A percentile compares a stretch with the other conserved stretches of the same genome.
These are phyloP conservation scores for Nannochloropsis oceanica DNA, from an alignment of 108 stramenopile genomes.

Conservation along the genomic window DNA sequence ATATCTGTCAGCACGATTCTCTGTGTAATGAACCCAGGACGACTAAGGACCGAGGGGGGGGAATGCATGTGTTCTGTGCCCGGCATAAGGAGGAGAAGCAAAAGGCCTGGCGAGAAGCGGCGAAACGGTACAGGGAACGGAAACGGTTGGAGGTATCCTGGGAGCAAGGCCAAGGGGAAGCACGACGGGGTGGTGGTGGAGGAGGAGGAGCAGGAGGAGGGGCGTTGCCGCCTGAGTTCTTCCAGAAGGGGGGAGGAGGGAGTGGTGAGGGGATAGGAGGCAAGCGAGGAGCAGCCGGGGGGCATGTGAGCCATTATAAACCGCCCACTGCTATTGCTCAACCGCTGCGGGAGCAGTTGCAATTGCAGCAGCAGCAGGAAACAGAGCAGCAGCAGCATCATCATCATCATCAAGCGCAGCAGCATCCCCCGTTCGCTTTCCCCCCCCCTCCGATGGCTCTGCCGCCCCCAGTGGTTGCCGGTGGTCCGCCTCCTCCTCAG, in stretches of 20 bases:
- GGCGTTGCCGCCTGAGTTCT: background rate
- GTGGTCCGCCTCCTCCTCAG: too few species aligned
- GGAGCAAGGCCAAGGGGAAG: background rate
- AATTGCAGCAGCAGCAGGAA: too few species aligned
- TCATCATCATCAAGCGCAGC: too few species aligned
- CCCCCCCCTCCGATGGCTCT: too few species aligned
- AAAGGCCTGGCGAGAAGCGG: background rate
- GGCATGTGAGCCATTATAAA: too few species aligned
- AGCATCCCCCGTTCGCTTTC: too few species aligned
- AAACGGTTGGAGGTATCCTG: background rate
- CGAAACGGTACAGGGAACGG: background rate
- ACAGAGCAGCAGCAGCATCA: too few species aligned
- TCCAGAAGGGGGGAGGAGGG: background rate
- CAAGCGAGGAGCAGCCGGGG: too few species aligned
- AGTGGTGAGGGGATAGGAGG: too few species aligned
- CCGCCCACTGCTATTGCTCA: too few species aligned
- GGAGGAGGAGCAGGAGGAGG: background rate
- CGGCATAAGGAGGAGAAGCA: background rate
- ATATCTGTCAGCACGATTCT: background rate
- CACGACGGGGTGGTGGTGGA: background rate
- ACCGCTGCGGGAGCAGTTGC: too few species aligned
- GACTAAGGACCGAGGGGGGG: background rate
- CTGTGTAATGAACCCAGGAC: background rate
- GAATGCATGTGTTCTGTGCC: background rate
- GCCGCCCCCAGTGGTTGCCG: too few species aligned